These are phyloP conservation scores for Rhododendron henanense DNA, from an alignment of 148 eudicot species.

Conservation along the genomic window DNA sequence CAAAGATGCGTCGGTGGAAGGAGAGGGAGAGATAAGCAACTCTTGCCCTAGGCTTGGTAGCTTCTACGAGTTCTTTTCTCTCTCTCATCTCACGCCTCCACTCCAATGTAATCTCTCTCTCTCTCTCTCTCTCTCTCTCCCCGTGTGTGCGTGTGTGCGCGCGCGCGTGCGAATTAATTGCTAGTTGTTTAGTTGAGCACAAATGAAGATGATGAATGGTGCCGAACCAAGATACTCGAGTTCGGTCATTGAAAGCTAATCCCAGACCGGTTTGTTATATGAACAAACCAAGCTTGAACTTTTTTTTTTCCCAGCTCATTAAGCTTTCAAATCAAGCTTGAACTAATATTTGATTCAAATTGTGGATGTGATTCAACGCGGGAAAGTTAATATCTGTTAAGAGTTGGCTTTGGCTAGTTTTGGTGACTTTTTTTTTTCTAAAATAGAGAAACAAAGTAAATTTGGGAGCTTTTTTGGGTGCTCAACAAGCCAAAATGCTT, in stretches of 20 bases:
- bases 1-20: constrained; percentile 67
- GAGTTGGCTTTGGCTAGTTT: background rate
- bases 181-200: background rate
- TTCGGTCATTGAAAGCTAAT: too few relatives aligned
- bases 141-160: background rate
- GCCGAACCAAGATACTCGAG: too few relatives aligned
- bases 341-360: background rate
- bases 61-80: constrained; percentile 95
- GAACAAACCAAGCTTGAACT: background rate
- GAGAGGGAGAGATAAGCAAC: constrained; percentile 78
- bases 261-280: background rate
- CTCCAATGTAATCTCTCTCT: constrained; percentile 62
- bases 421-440: background rate
- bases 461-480: background rate
- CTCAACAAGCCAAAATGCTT: background rate
- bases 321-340: background rate
- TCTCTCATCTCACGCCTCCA: constrained; percentile 90
- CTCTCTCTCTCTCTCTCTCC: constrained; percentile 4
- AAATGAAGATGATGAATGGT: background rate
- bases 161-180: background rate
- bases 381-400: background rate
- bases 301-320: background rate
- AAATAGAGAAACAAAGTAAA: background rate
- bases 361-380: background rate
- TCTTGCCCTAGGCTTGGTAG: constrained; percentile 84